These are phyloP conservation scores for Cyanodermella asteris DNA, from an alignment of 2,329 filamentous ascomycete species.

Conservation along the genomic window DNA sequence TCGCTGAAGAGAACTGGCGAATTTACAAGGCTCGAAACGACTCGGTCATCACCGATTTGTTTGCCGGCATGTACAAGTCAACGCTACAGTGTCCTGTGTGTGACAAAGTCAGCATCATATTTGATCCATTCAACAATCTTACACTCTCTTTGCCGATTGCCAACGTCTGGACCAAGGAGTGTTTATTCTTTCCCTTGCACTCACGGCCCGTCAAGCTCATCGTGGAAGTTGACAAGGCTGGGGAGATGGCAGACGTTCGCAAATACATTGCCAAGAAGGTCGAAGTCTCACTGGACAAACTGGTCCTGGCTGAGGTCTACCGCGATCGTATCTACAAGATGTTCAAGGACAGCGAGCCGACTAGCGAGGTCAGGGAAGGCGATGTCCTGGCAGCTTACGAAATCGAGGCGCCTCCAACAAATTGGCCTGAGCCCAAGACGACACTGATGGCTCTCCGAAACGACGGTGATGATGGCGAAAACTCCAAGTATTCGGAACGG, in stretches of 20 bases:
- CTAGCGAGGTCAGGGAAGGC: constrained; percentile 45
- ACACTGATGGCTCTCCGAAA: constrained; percentile 7
- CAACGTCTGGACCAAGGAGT: constrained; percentile 51
- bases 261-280: constrained; percentile 33
- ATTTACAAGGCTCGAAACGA: constrained; percentile 86
- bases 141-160: constrained; percentile 79
- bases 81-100: constrained; percentile 82
- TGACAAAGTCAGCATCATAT: constrained; percentile 91
- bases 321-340: constrained; percentile 69
- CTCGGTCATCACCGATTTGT: constrained; percentile 84
- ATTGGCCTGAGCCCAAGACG: constrained; percentile 41
- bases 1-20: constrained; percentile 75
- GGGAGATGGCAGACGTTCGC: constrained; percentile 31
- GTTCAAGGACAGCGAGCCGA: constrained; percentile 46
- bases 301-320: constrained; percentile 72
- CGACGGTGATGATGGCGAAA: too few relatives aligned
- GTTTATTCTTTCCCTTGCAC: constrained; percentile 60
- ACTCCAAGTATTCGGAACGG: too few relatives aligned
- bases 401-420: constrained; percentile 57
- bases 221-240: constrained; percentile 52
- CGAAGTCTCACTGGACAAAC: constrained; percentile 26
- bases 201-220: constrained; percentile 48
- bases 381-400: constrained; percentile 56
- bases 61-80: constrained; percentile 96
- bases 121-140: constrained; percentile 90